Evolutionary conservation across 2,329 filamentous ascomycete species (phyloP).

Genomic region (Pestalotiopsis sp.): DNA sequence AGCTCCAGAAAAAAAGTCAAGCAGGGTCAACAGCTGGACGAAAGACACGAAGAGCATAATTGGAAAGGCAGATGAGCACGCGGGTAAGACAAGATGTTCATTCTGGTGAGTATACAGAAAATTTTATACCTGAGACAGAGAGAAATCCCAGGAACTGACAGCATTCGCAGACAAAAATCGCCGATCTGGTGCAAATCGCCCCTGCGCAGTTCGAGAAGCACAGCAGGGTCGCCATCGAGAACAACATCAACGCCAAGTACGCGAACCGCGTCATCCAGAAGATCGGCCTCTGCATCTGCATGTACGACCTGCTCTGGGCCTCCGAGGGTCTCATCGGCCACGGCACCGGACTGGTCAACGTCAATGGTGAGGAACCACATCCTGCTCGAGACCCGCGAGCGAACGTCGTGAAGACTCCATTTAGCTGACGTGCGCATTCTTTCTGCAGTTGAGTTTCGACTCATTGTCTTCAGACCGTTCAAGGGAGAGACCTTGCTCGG

Average conservation of each 20-base stretch:
- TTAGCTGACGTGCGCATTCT: too few species aligned
- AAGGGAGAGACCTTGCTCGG: constrained; percentile 90
- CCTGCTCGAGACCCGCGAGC: background rate
- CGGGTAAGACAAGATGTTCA: constrained; percentile 10
- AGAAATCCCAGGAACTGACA: background rate
- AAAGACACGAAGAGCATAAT: background rate
- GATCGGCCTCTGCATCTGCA: constrained; percentile 88
- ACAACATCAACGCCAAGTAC: constrained; percentile 97
- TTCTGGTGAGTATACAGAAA: constrained; percentile 9
- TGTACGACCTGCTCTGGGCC: constrained; percentile 87
- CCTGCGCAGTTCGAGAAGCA: constrained; percentile 86
- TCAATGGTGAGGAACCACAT: constrained; percentile 69
- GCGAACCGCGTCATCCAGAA: constrained; percentile 91
- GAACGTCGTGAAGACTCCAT: background rate
- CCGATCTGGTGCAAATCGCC: constrained; percentile 90
- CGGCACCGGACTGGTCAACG: constrained; percentile 88
- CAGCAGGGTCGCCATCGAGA: constrained; percentile 83
- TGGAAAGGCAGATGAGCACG: background rate
- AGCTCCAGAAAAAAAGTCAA: background rate
- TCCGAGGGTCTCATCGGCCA: constrained; percentile 95
- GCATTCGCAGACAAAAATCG: constrained; percentile 75
- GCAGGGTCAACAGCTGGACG: background rate
- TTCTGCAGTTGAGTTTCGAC: constrained; percentile 78
- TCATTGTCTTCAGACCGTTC: constrained; percentile 94
- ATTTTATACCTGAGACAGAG: background rate